Evolutionary conservation across 1,139 yeast species (phyloP), one percentile per base, ranked within the genome.

Genomic region (Lodderomyces beijingensis): DNA sequence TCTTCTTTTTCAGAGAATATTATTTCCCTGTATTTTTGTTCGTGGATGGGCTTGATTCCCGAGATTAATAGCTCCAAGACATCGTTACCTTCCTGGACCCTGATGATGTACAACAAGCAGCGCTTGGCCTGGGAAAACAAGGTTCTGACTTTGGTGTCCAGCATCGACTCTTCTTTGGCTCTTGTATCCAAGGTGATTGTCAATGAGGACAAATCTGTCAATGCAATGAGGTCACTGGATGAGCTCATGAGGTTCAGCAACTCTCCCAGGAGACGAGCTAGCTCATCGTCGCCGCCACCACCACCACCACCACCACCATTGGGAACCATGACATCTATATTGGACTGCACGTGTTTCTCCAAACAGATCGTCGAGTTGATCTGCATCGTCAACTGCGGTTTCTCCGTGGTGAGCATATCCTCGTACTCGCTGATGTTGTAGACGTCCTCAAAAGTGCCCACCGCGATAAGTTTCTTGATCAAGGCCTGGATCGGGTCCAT

Each of bases 61-160:
- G 88, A 77, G 4, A 85, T 72, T 35, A 88, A 63, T 31, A 89
- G 61, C 29, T 85, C 95, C 41, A 86, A 68, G 31, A 91, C 58
- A 39, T 80, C 83, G 3, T 74, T 68, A 15, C 87, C 87, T 20
- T 75, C 74, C 59, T 91, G 95, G 10, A 91, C 85, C 40, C 89
- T 77, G 40, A 89, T 76, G 45, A 89, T 78, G 49, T 87, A 88
- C 15, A 84, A 60, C 22, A 89, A 60, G 42, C 89, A 82, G 43
- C 95, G 67, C 53, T 91, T 91, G 1, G 86, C 87, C 46, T 88
- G 89, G 30, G 89, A 74, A 48, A 84, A 65, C 21, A 87, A 58
- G 2, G 82, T 65, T 36, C 70, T 71, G 14, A 68, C 57, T 45
- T 74, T 75, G 4, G 65, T 49, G 33, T 67, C 73, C 1, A 62